phyloP scores from a whole-genome alignment of 306 rosid species.

The Begonia loranthoides region DNA sequence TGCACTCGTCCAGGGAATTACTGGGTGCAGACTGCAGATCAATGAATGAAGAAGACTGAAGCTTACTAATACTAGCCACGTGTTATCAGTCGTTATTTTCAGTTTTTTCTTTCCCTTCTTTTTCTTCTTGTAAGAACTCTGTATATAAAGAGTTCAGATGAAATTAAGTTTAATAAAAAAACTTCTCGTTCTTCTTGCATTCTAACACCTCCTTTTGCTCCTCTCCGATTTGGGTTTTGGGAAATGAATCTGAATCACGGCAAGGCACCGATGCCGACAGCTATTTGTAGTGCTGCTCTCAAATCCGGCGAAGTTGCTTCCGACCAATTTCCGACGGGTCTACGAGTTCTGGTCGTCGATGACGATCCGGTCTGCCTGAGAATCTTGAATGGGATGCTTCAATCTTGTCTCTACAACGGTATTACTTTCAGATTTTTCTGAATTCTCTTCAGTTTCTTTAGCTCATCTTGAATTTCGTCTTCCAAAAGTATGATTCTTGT shows the following conservation, averaged over 20 bases:
- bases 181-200: no score
- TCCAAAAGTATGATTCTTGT: no score
- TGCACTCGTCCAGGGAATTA: no score
- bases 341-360: constrained; percentile 83
- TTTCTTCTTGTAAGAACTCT: no score
- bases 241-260: constrained; percentile 57
- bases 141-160: no score
- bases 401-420: constrained; percentile 79
- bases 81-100: no score
- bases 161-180: no score
- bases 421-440: background rate
- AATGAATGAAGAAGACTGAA: no score
- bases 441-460: constrained; percentile 1
- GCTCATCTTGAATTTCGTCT: background rate
- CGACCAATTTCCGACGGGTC: constrained; percentile 84
- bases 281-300: constrained; percentile 27
- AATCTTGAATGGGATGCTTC: constrained; percentile 93
- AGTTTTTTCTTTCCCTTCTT: no score
- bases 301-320: constrained; percentile 48
- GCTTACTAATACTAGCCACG: no score
- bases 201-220: constrained; percentile 4
- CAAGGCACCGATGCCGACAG: constrained; percentile 52
- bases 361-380: constrained; percentile 93
- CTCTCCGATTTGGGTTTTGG: constrained; percentile 20
- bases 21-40: no score